Evolutionary conservation across 345 rosid species (phyloP).

Genomic region (Bruguiera parviflora): DNA sequence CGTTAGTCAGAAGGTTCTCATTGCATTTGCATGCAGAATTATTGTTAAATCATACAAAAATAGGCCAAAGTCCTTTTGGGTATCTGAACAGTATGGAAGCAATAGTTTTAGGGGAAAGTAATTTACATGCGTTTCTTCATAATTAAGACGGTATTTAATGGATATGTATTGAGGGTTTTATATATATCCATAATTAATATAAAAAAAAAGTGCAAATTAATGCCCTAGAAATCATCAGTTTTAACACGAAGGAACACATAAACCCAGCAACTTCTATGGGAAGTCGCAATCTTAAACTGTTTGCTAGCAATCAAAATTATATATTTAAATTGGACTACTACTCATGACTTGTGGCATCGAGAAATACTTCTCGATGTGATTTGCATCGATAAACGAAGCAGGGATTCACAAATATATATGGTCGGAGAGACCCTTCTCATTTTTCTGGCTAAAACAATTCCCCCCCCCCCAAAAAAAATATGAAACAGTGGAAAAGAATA

Average conservation of each 20-base stretch:
- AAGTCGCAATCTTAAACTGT: conserved; percentile 33
- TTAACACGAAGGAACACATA: conserved; percentile 20
- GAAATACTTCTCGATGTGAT: no score
- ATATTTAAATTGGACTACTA: not conserved
- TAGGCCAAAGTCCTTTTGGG: not conserved
- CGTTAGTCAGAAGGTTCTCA: no score
- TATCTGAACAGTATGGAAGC: conserved; percentile 2
- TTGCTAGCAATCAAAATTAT: conserved; percentile 17
- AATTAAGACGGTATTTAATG: not conserved
- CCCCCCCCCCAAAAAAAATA: no score
- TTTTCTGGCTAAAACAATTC: not conserved
- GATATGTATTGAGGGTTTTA: not conserved
- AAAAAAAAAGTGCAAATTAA: conserved; percentile 11
- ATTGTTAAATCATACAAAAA: not conserved
- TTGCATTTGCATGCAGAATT: no score
- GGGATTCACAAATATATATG: not conserved
- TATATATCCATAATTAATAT: conserved; percentile 1
- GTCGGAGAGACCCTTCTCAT: not conserved
- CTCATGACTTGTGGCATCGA: not conserved
- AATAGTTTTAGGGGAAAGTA: not conserved
- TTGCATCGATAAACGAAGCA: not conserved
- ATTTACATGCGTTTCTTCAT: not conserved
- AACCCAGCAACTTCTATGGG: conserved; percentile 9
- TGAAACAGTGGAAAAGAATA: no score
- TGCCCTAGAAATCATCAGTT: conserved; percentile 14